Percentiles rank a stretch among this genome's conserved stretches.
Evolutionary conservation across 805 yeast genomes (phyloP).

Genomic region (Lachancea waltii): DNA sequence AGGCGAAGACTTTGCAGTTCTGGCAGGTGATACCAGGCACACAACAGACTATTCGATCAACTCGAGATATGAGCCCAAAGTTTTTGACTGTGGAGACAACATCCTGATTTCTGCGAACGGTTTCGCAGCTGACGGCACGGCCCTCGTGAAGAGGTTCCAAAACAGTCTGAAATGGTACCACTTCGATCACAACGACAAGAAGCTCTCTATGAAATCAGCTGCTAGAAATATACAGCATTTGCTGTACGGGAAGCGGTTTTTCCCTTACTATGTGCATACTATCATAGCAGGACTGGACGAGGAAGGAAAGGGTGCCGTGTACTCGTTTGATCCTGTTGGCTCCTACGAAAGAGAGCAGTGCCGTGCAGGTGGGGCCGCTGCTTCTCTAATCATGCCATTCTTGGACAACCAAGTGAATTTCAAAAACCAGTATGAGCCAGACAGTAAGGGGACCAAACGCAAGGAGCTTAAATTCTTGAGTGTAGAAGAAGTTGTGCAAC

Average conservation of each 20-base stretch:
- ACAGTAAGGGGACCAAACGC: conserved; percentile 58
- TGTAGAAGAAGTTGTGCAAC: conserved; percentile 77
- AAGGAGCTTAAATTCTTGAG: conserved; percentile 56
- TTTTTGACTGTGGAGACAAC: conserved; percentile 82
- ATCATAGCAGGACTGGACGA: conserved; percentile 87
- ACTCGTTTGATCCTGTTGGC: conserved; percentile 96
- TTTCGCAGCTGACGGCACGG: conserved; percentile 90
- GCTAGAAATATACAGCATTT: conserved; percentile 89
- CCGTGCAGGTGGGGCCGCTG: conserved; percentile 97
- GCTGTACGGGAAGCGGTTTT: conserved; percentile 86
- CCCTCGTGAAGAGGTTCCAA: conserved; percentile 69
- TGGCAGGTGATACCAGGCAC: conserved; percentile 98
- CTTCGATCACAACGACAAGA: conserved; percentile 71
- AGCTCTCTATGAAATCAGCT: conserved; percentile 60
- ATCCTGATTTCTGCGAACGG: conserved; percentile 90
- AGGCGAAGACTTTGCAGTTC: conserved; percentile 92
- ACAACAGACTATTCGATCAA: conserved; percentile 91
- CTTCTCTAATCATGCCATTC: conserved; percentile 93
- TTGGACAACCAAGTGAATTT: conserved; percentile 95
- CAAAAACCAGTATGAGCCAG: conserved; percentile 87
- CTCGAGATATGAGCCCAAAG: conserved; percentile 86
- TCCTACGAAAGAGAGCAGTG: conserved; percentile 96
- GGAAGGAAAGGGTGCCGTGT: conserved; percentile 86
- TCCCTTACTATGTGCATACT: conserved; percentile 95
- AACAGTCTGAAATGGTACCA: conserved; percentile 80